Conservation (phyloP, 1,139 yeast genomes). For the Magnusiomyces clavatus region DNA sequence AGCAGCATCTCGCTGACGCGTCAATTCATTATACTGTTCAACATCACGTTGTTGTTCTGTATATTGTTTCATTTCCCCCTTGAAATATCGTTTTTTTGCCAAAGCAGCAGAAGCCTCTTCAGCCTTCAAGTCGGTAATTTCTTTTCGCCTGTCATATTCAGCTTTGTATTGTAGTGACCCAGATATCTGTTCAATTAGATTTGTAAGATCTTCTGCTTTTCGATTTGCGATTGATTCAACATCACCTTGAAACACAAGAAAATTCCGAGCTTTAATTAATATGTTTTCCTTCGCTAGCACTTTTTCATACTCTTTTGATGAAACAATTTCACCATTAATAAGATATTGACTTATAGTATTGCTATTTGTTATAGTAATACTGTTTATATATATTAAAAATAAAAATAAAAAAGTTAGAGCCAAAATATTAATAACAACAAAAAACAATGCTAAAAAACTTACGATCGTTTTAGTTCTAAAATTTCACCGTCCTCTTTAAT, state of each 20-base stretch:
- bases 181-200: slow-evolving; percentile 70
- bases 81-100: slow-evolving; percentile 63
- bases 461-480: slow-evolving; percentile 25
- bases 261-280: slow-evolving; percentile 81
- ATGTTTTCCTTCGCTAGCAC: slow-evolving; percentile 75
- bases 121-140: slow-evolving; percentile 49
- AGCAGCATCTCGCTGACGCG: slow-evolving; percentile 39
- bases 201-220: slow-evolving; percentile 67
- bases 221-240: slow-evolving; percentile 92
- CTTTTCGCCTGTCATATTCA: slow-evolving; percentile 63
- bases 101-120: slow-evolving; percentile 59
- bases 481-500: slow-evolving; percentile 45
- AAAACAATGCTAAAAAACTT: slow-evolving; percentile 12
- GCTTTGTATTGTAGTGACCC: slow-evolving; percentile 64
- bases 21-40: slow-evolving; percentile 53
- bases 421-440: background rate
- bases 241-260: slow-evolving; percentile 93
- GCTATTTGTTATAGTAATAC: background rate
- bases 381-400: slow-evolving; percentile 6
- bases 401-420: background rate
- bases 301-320: slow-evolving; percentile 57
- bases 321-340: slow-evolving; percentile 54
- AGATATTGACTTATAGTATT: slow-evolving; percentile 50
- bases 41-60: slow-evolving; percentile 71
- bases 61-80: slow-evolving; percentile 72